Evolutionary conservation across 192 early-diverging fungal species (phyloP).

Genomic region (Powellomyces hirtus): DNA sequence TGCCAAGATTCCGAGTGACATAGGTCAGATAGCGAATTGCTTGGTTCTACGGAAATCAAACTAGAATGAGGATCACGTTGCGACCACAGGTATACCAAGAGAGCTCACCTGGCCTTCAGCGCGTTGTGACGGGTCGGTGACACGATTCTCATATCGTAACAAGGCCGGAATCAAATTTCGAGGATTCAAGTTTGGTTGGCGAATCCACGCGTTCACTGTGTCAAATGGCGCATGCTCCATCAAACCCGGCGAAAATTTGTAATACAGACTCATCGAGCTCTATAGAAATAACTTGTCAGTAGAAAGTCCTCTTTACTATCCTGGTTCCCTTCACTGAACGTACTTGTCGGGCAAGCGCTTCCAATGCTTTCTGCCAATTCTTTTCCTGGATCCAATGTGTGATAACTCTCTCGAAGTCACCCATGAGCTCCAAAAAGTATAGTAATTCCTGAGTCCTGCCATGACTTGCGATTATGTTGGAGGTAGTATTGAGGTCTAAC

Average conservation of each 20-base stretch:
- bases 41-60: conserved; percentile 60
- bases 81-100: neutral
- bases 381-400: conserved; percentile 78
- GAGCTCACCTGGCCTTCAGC: conserved; percentile 2
- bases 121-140: neutral
- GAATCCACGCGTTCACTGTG: conserved; percentile 84
- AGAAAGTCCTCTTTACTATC: no score
- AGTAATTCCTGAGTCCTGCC: conserved; percentile 79
- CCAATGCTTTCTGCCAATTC: conserved; percentile 73
- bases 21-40: conserved; percentile 85
- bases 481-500: conserved; percentile 61
- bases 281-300: conserved; percentile 9
- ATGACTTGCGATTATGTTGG: conserved; percentile 82
- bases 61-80: neutral
- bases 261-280: conserved; percentile 76
- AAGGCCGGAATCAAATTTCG: conserved; percentile 85
- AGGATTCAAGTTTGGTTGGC: conserved; percentile 77
- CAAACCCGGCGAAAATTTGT: conserved; percentile 82
- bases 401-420: conserved; percentile 86
- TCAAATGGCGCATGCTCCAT: conserved; percentile 84
- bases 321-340: no score
- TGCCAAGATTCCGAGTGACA: conserved; percentile 71
- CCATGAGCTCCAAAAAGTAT: conserved; percentile 76
- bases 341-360: conserved; percentile 76
- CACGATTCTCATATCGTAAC: conserved; percentile 66